Base-by-base conservation (phyloP, 441 rosid genomes). In the Pelargonium australe region DNA sequence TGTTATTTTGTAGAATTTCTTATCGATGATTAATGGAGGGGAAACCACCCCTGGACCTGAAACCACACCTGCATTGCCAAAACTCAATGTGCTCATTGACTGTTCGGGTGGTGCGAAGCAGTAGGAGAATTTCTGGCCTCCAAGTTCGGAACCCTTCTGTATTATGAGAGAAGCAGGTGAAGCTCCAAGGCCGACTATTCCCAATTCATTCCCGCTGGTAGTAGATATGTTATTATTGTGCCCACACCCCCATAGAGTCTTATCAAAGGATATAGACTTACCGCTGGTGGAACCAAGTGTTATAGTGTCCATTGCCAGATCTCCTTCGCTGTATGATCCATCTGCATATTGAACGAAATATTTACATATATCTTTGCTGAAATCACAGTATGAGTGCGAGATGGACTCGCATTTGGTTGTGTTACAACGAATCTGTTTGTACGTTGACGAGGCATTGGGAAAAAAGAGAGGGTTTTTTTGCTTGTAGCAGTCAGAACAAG, bases 61-160 rank as follows among this genome's bases (percentile, higher is more conserved):
- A 17, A 82, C 79, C 0, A 7, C 43, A 0, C 76, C 83, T 0
- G 67, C 57, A 5, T 40, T 61, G 7, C 87, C 87, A 1, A 82
- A 86, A 60, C 72, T 81, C 23, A 86, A 44, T 67, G 79, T 75
- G 76, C 87, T 81, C 0, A 64, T 0, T 4, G 1, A 49, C 47
- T 1, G 7, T 44, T 2, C 4, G 0, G 72, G 3, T 19, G 86
- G 85, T 1, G 83, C 77, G 72, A 84, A 68, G 45, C 90, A 86
- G 64, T 86, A 78, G 0, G 88, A 78, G 69, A 84, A 84, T 63
- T 76, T 79, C 13, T 44, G 2, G 2, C 82, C 86, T 0, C 64
- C 70, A 2, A 73, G 76, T 5, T 37, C 7, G 0, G 41, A 37
- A 37, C 7, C 41, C 41, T 37, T 37, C 5, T 37, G 41, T 5